These are phyloP conservation scores for Pochonia chlamydosporia DNA, from an alignment of 2,329 filamentous ascomycete genomes.

Conservation along the genomic window DNA sequence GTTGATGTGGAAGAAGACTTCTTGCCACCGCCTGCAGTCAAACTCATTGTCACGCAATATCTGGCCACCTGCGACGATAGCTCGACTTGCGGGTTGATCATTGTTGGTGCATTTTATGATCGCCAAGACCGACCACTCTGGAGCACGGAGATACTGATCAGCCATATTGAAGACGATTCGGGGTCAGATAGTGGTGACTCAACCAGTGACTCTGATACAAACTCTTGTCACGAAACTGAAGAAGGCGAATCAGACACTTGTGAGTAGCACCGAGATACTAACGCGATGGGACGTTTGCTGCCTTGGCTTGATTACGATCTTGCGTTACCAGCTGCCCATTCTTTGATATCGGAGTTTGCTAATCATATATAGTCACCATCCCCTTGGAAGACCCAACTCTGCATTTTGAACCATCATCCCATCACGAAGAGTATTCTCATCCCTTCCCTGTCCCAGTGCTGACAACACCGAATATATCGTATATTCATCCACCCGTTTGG, in stretches of 20 bases:
- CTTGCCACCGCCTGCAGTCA: conserved; percentile 39
- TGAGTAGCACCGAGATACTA: conserved; percentile 1
- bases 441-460: background rate
- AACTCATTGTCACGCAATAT: conserved; percentile 39
- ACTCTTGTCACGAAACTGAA: conserved; percentile 1
- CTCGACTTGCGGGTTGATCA: conserved; percentile 39
- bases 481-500: conserved; percentile 17
- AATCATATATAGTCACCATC: background rate
- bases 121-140: conserved; percentile 32
- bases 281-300: conserved; percentile 7
- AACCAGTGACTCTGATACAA: conserved; percentile 3
- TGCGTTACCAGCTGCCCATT: background rate
- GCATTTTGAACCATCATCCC: conserved; percentile 2
- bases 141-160: conserved; percentile 39
- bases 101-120: conserved; percentile 43
- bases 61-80: conserved; percentile 25
- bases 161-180: conserved; percentile 19
- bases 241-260: conserved; percentile 8
- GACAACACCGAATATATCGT: conserved; percentile 1
- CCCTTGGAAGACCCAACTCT: conserved; percentile 5
- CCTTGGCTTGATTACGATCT: background rate
- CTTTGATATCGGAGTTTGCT: background rate
- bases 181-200: conserved; percentile 20
- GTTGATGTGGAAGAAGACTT: conserved; percentile 22
- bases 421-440: background rate